These are phyloP conservation scores for Penicillium aurantiogriseum DNA, from an alignment of 2,329 filamentous ascomycete species.

Conservation along the genomic window DNA sequence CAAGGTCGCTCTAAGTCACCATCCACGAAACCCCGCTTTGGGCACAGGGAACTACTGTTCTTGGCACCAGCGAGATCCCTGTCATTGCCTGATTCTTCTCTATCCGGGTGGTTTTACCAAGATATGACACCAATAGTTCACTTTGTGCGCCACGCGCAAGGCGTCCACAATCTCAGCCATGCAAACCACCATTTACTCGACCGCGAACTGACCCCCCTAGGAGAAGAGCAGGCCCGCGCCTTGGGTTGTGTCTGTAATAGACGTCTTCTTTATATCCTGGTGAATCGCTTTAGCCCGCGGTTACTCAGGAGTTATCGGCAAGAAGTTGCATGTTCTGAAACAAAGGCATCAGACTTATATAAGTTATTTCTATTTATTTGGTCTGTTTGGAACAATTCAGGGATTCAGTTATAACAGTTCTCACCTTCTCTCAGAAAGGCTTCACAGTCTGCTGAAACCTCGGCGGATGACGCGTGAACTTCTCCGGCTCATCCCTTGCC, in stretches of 20 bases:
- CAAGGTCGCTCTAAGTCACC: no score
- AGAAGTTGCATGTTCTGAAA: neutral
- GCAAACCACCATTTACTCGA: no score
- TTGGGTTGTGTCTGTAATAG: neutral
- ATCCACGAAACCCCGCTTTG: no score
- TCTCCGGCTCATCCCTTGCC: conserved; percentile 49
- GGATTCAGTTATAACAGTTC: neutral
- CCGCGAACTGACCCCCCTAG: no score
- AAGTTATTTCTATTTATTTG: neutral
- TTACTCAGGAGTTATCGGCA: neutral
- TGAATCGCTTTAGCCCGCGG: neutral
- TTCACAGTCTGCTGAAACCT: conserved; percentile 38
- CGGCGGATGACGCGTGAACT: conserved; percentile 42
- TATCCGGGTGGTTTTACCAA: no score
- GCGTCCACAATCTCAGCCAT: no score
- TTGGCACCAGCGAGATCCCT: no score
- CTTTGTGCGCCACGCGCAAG: no score
- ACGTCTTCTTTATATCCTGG: neutral
- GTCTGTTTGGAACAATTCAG: neutral
- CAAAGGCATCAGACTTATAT: neutral
- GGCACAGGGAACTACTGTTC: no score
- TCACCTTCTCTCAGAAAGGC: conserved; percentile 26
- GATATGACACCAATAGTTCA: no score
- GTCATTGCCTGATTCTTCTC: no score
- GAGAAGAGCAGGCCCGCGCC: no score